Evolutionary conservation across 768 basidiomycete species (phyloP).

Genomic region (Rhizopogon rudus): DNA sequence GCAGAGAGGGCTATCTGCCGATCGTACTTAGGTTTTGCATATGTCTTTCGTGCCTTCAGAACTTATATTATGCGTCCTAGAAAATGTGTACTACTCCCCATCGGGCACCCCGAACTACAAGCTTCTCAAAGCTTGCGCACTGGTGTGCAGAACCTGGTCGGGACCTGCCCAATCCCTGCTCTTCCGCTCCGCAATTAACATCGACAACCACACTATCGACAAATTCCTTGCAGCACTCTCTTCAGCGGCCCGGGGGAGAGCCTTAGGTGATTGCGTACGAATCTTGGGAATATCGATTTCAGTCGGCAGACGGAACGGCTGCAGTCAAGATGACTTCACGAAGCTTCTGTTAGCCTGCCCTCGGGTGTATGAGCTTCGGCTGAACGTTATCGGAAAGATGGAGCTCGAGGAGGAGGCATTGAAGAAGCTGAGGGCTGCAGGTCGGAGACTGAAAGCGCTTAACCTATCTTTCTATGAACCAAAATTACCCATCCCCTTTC

Average conservation of each 20-base stretch:
- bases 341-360: constrained; percentile 22
- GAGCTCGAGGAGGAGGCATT: constrained; percentile 25
- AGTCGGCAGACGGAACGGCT: too few relatives aligned
- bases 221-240: constrained; percentile 12
- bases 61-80: too few relatives aligned
- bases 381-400: constrained; percentile 16
- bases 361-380: constrained; percentile 28
- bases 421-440: constrained; percentile 15
- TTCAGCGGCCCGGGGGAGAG: constrained; percentile 11
- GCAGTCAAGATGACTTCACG: constrained; percentile 1
- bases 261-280: constrained; percentile 14
- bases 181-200: constrained; percentile 15
- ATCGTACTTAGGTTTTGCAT: too few relatives aligned
- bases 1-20: too few relatives aligned
- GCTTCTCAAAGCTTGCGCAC: constrained; percentile 11
- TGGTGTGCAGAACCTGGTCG: constrained; percentile 22
- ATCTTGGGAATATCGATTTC: constrained; percentile 17
- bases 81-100: too few relatives aligned
- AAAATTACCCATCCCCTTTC: too few relatives aligned
- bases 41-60: too few relatives aligned
- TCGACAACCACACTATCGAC: not conserved
- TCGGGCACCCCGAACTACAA: too few relatives aligned
- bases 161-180: constrained; percentile 22
- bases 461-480: constrained; percentile 9
- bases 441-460: constrained; percentile 27